Base-by-base conservation (phyloP, 345 rosid genomes). In the Syzygium jambos region DNA sequence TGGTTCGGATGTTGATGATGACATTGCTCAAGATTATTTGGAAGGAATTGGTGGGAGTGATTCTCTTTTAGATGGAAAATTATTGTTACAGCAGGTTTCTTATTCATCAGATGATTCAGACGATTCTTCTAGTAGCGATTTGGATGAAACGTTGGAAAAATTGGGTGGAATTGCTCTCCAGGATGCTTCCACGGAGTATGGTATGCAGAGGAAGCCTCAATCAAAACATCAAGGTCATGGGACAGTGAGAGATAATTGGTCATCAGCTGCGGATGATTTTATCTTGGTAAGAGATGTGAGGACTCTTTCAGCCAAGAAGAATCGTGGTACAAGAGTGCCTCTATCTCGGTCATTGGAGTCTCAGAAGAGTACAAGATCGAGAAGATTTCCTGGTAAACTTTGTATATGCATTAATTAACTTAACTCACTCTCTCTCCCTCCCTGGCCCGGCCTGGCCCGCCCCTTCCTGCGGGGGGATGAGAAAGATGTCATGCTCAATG, bases 1-100 rank as follows among this genome's bases (percentile, higher is more conserved):
- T 92, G 93, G 91, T 87, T 91, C 92, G 2, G 97, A 93, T 85
- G 90, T 98, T 87, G 97, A 95, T 89, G 98, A 95, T 30, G 97
- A 92, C 29, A 95, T 96, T 90, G 99, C 95, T 17, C 91, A 92
- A 89, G 99, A 96, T 93, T 98, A 96, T 92, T 84, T 95, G 85
- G 95, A 95, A 91, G 99, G 99, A 87, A 92, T 98, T 88, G 99
- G 99, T 86, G 99, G 98, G 63, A 93, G 92, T 14, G 90, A 87
- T 87, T 90, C 85, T 85, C 88, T 95, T 86, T 82, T 94, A 87
- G 93, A 94, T 89, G 92, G 95, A 73, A 94, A 92, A 65, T 93
- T 94, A 94, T 89, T 96, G 93, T 92, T 92, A 41, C 91, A 90
- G 86, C 86, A 91, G 87, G 91, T 87, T 68, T 87, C 93, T 77